Percentiles rank a stretch among this genome's conserved stretches.
phyloP scores from a whole-genome alignment of 768 basidiomycete species.

The Lactifluus rugatus region DNA sequence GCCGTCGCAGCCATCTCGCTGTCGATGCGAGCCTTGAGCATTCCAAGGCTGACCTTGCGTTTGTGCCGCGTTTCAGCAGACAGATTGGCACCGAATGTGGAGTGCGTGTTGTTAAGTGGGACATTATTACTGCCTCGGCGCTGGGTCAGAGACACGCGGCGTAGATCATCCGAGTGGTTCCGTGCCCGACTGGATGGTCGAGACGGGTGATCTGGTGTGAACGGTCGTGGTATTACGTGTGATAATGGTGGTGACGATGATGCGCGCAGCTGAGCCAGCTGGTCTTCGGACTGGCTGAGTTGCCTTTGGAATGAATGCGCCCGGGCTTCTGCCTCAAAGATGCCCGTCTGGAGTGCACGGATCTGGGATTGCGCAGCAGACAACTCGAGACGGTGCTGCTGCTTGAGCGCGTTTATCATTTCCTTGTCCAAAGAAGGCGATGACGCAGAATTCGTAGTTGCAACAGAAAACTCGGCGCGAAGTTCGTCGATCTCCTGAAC shows the following conservation, averaged over 20 bases:
- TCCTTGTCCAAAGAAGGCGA: conserved; percentile 62
- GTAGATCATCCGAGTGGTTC: conserved; percentile 33
- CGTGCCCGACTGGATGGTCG: conserved; percentile 38
- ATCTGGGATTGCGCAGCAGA: conserved; percentile 74
- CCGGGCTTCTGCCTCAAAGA: conserved; percentile 64
- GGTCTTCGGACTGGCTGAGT: conserved; percentile 53
- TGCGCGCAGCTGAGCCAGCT: conserved; percentile 41
- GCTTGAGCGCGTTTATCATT: conserved; percentile 56
- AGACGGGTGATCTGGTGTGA: conserved; percentile 32
- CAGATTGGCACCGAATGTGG: conserved; percentile 43
- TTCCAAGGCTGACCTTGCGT: conserved; percentile 72
- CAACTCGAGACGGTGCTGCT: conserved; percentile 73
- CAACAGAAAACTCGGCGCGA: conserved; percentile 36
- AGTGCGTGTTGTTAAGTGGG: conserved; percentile 26
- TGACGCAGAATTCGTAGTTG: conserved; percentile 30
- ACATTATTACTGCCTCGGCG: conserved; percentile 22
- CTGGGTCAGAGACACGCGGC: conserved; percentile 30
- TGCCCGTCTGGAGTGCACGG: conserved; percentile 59
- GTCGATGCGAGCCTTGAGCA: conserved; percentile 87
- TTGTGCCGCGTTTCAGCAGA: conserved; percentile 73
- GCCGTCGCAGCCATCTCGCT: conserved; percentile 51
- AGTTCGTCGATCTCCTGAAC: conserved; percentile 60
- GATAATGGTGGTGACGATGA: conserved; percentile 26
- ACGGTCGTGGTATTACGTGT: conserved; percentile 34
- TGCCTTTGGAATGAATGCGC: conserved; percentile 63